These are phyloP conservation scores for Barnettozyma siamensis DNA, from an alignment of 805 yeast genomes.

Conservation along the genomic window DNA sequence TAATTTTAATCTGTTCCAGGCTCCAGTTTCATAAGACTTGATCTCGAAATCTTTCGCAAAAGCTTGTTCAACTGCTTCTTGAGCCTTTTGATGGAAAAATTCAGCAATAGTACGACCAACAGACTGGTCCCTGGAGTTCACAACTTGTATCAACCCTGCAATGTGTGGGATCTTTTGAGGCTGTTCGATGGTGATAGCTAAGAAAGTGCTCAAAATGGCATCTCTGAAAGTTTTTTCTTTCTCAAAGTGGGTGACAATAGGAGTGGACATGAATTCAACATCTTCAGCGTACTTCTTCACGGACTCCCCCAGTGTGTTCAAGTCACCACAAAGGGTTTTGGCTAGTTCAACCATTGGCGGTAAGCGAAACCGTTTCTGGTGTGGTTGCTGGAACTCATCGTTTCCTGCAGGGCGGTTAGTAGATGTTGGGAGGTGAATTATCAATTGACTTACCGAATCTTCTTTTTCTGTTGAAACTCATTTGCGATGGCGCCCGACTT, in stretches of 20 bases:
- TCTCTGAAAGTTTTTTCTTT: slow-evolving; percentile 53
- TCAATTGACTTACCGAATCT: slow-evolving; percentile 19
- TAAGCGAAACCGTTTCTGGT: slow-evolving; percentile 24
- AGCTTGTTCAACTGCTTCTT: slow-evolving; percentile 42
- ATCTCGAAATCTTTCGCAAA: slow-evolving; percentile 22
- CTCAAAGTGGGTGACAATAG: slow-evolving; percentile 60
- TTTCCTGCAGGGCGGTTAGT: slow-evolving; percentile 11
- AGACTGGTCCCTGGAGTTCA: slow-evolving; percentile 55
- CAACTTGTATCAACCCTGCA: slow-evolving; percentile 58
- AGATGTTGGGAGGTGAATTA: background rate
- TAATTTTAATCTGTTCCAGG: slow-evolving; percentile 67
- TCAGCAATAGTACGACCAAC: slow-evolving; percentile 69
- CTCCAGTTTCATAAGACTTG: slow-evolving; percentile 41
- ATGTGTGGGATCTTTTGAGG: slow-evolving; percentile 84
- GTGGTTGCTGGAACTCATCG: slow-evolving; percentile 22
- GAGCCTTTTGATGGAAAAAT: slow-evolving; percentile 59
- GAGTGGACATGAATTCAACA: slow-evolving; percentile 61
- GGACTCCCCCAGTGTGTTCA: slow-evolving; percentile 57
- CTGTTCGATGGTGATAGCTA: slow-evolving; percentile 74
- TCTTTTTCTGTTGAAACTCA: slow-evolving; percentile 26
- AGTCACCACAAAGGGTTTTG: slow-evolving; percentile 42
- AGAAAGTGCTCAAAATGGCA: slow-evolving; percentile 55
- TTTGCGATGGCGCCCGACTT: background rate
- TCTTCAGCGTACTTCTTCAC: slow-evolving; percentile 45
- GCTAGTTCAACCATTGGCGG: slow-evolving; percentile 44